Evolutionary conservation across 352 stramenopile species (phyloP).

Genomic region (Phytopythium kandeliae): DNA sequence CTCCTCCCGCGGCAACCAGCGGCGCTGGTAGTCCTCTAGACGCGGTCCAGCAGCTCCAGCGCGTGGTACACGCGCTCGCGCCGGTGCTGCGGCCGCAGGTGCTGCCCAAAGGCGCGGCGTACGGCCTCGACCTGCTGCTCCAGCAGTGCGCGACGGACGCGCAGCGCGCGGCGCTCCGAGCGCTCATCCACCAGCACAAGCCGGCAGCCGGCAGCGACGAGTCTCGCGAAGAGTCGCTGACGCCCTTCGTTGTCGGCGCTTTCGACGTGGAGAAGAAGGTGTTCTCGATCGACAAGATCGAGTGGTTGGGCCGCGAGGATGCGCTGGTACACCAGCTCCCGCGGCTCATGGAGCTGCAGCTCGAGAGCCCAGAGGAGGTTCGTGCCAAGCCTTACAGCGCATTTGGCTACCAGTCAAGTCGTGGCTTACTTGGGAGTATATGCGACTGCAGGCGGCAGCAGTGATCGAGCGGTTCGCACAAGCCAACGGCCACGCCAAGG

Average conservation of each 20-base stretch:
- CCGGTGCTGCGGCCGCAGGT: conserved; percentile 56
- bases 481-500: conserved; percentile 41
- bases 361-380: conserved; percentile 40
- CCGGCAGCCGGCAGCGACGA: conserved; percentile 13
- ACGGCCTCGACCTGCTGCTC: conserved; percentile 61
- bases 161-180: conserved; percentile 47
- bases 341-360: conserved; percentile 69
- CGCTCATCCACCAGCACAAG: conserved; percentile 34
- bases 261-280: conserved; percentile 59
- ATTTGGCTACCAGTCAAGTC: not conserved
- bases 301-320: conserved; percentile 61
- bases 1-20: conserved; percentile 6
- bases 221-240: no score
- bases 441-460: conserved; percentile 7
- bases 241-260: conserved; percentile 37
- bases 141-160: conserved; percentile 54
- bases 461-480: conserved; percentile 54
- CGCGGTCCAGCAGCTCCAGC: conserved; percentile 62
- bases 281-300: conserved; percentile 53
- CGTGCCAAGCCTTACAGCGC: not conserved
- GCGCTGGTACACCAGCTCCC: conserved; percentile 64
- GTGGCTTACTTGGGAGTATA: not conserved
- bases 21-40: conserved; percentile 31
- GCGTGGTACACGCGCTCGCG: conserved; percentile 41
- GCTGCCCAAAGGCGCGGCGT: conserved; percentile 48